Evolutionary conservation across 495 filamentous ascomycete genomes (phyloP), one percentile per base, ranked within the genome.

Genomic region (Staphylotrichum tortipilum): DNA sequence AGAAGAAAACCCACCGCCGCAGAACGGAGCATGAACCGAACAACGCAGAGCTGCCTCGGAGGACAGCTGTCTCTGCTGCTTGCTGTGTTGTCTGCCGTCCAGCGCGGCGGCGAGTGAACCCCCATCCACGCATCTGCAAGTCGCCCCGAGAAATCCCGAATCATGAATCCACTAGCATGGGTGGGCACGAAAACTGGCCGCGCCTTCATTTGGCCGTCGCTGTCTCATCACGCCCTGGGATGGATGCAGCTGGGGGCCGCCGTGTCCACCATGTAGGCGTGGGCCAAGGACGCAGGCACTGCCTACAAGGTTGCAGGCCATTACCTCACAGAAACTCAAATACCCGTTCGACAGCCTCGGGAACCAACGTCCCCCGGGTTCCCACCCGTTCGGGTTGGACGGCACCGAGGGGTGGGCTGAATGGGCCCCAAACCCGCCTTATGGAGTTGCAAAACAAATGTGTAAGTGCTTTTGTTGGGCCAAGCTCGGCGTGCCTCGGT

Each of bases 111-210:
- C n/a, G n/a, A n/a, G n/a, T n/a, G n/a, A n/a, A n/a, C n/a, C n/a
- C n/a, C n/a, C n/a, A n/a, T n/a, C n/a, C n/a, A n/a, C n/a, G n/a
- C n/a, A n/a, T n/a, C n/a, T n/a, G n/a, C n/a, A n/a, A n/a, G n/a
- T n/a, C n/a, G n/a, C n/a, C 60, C 60, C 60, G 57, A 58, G 35
- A 60, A 58, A 34, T 58, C 37, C 60, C 60, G 60, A 58, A 10
- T 10, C 12, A 26, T 43, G 23, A 29, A 9, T 44, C 45, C 30
- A 24, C 30, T 55, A 52, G 54, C 56, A 48, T 53, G 50, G 48
- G 47, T 34, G 41, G 45, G 38, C 30, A 38, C 56, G 57, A 57
- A 52, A 57, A 60, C 47, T 47, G 40, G 38, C 53, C 47, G 46
- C 37, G 15, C 22, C 34, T 49, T 31, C 43, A 47, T 50, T 41